A percentile compares a stretch with the other conserved stretches of the same genome.
These are phyloP conservation scores for Beta vulgaris DNA, from an alignment of 148 eudicot species.

Conservation along the genomic window DNA sequence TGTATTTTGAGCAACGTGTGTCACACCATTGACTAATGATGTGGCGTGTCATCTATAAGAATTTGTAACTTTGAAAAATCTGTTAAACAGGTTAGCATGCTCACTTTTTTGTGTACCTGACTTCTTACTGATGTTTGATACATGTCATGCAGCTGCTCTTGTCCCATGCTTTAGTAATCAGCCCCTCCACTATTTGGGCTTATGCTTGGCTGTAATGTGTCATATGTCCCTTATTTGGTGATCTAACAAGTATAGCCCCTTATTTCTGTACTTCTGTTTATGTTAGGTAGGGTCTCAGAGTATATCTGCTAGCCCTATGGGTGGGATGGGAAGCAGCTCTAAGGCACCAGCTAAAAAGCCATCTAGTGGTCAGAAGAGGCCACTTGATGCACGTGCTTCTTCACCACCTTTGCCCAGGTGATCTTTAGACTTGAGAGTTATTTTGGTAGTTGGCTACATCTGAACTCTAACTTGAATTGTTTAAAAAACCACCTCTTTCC, in stretches of 20 bases:
- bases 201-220: background rate
- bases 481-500: background rate
- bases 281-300: conserved; percentile 45
- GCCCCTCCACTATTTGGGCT: background rate
- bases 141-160: background rate
- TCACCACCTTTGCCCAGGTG: conserved; percentile 80
- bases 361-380: conserved; percentile 68
- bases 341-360: conserved; percentile 58
- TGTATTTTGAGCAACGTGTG: too few species aligned
- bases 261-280: conserved; percentile 3
- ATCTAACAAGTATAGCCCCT: conserved; percentile 5
- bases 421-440: too few species aligned
- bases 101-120: too few species aligned
- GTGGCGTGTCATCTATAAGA: too few species aligned
- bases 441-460: conserved; percentile 1
- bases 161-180: background rate
- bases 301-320: conserved; percentile 37
- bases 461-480: background rate
- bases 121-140: background rate
- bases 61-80: background rate
- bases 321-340: conserved; percentile 40
- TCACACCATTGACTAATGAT: too few species aligned
- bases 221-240: background rate
- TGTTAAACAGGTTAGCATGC: background rate
- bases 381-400: conserved; percentile 76